A percentile compares a stretch with the other conserved stretches of the same genome.
Conservation (phyloP, 768 basidiomycete species). For the Boletus rufocinnamomeus region DNA sequence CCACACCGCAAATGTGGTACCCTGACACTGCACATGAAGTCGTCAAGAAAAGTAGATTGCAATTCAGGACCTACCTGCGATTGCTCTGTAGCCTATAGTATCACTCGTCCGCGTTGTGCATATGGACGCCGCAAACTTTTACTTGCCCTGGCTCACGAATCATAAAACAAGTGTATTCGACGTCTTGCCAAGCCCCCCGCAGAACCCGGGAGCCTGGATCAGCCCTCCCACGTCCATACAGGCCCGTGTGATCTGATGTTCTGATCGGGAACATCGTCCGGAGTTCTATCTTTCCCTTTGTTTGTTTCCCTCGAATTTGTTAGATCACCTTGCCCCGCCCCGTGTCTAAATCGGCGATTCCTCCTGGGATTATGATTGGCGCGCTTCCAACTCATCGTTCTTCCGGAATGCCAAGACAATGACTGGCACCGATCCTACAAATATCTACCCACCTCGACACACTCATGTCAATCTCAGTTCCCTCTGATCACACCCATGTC, state of each 20-base stretch:
- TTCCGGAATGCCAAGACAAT: slow-evolving; percentile 26
- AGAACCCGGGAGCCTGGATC: slow-evolving; percentile 5
- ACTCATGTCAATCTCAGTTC: slow-evolving; percentile 4
- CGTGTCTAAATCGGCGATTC: slow-evolving; percentile 13
- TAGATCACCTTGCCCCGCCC: slow-evolving; percentile 15
- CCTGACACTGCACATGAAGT: not conserved
- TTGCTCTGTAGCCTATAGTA: not conserved
- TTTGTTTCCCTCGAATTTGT: slow-evolving; percentile 15
- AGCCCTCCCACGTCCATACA: slow-evolving; percentile 27
- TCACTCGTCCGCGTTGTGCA: slow-evolving; percentile 1
- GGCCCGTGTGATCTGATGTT: slow-evolving; percentile 20
- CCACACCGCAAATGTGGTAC: not conserved
- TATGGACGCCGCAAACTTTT: not conserved
- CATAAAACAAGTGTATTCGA: not conserved
- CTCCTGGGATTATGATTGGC: slow-evolving; percentile 12
- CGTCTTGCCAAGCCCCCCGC: slow-evolving; percentile 11
- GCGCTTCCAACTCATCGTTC: not conserved
- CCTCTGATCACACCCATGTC: slow-evolving; percentile 27
- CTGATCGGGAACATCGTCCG: slow-evolving; percentile 19
- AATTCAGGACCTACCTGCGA: not conserved
- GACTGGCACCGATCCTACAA: slow-evolving; percentile 24
- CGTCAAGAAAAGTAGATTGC: not conserved
- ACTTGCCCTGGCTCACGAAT: not conserved
- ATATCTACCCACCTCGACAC: slow-evolving; percentile 22
- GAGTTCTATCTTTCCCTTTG: slow-evolving; percentile 13